Conservation (phyloP, 805 yeast species). For the Saccharomycopsis sp. region DNA sequence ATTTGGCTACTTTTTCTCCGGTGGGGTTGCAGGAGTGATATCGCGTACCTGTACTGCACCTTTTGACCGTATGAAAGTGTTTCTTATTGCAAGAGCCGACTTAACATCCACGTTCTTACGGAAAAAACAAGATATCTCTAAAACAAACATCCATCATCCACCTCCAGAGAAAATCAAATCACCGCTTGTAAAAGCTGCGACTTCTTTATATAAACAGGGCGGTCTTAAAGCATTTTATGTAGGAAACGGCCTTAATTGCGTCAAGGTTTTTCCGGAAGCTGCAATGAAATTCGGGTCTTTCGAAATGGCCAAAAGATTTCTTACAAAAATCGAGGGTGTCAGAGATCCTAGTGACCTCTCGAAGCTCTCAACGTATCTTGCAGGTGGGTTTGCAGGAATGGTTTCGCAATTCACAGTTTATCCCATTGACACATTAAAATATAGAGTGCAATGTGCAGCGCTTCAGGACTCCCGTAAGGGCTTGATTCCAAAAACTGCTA, state of each 20-base stretch:
- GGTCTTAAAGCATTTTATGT: constrained; percentile 86
- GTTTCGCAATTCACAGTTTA: constrained; percentile 87
- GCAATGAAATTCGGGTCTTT: constrained; percentile 97
- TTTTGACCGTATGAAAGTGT: constrained; percentile 90
- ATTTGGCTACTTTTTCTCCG: constrained; percentile 86
- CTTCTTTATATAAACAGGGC: constrained; percentile 78
- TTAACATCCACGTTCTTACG: constrained; percentile 62
- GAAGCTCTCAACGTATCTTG: constrained; percentile 70
- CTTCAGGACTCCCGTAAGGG: constrained; percentile 59
- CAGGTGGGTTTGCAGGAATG: constrained; percentile 97
- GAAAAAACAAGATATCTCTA: constrained; percentile 44
- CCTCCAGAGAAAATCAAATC: constrained; percentile 48
- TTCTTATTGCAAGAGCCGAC: constrained; percentile 85
- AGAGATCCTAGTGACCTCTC: constrained; percentile 65
- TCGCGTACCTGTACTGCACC: constrained; percentile 97
- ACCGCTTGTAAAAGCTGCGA: constrained; percentile 74
- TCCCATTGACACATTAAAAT: constrained; percentile 92
- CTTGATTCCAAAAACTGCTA: constrained; percentile 64
- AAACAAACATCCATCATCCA: constrained; percentile 34
- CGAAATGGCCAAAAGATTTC: constrained; percentile 72
- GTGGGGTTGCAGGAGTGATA: constrained; percentile 92
- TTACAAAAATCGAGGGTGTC: constrained; percentile 72
- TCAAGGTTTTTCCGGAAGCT: constrained; percentile 93
- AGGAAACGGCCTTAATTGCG: constrained; percentile 89
- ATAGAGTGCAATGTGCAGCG: constrained; percentile 88